phyloP scores from a whole-genome alignment of 2,329 filamentous ascomycete species.

The Fusarium graminum region DNA sequence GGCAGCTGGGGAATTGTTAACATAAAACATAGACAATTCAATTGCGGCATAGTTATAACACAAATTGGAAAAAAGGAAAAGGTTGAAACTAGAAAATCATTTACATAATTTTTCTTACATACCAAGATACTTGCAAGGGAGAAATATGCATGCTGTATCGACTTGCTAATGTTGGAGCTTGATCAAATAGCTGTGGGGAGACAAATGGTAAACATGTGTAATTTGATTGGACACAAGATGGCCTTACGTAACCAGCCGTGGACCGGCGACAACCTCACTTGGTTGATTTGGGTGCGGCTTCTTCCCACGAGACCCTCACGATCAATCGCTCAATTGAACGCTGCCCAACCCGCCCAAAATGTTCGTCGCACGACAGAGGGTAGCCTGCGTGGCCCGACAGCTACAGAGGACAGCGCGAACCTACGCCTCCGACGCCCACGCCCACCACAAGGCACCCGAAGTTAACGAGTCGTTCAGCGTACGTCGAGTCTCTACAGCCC shows the following conservation, averaged over 20 bases:
- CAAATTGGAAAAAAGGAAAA: too few species aligned
- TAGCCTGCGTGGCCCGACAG: conserved; percentile 55
- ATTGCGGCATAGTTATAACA: not conserved
- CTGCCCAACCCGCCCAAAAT: conserved; percentile 52
- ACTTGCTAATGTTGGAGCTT: not conserved
- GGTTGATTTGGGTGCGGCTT: conserved; percentile 43
- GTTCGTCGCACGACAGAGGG: conserved; percentile 62
- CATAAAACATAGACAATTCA: not conserved
- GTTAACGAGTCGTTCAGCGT: conserved; percentile 70
- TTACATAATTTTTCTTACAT: too few species aligned
- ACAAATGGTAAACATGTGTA: conserved; percentile 37
- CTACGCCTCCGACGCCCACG: conserved; percentile 68
- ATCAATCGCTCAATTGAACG: conserved; percentile 53
- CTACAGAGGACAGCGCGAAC: conserved; percentile 59
- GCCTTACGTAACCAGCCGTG: conserved; percentile 51
- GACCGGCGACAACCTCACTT: conserved; percentile 50
- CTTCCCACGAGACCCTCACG: conserved; percentile 45
- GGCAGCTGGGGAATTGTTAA: too few species aligned
- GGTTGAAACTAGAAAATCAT: too few species aligned
- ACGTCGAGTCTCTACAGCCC: conserved; percentile 56
- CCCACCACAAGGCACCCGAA: conserved; percentile 60
- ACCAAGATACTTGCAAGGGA: not conserved
- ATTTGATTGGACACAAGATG: conserved; percentile 46
- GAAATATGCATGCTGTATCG: too few species aligned
- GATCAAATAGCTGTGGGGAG: conserved; percentile 8